phyloP scores from a whole-genome alignment of 2,329 filamentous ascomycete genomes.

The Cadophora luteo-olivacea region DNA sequence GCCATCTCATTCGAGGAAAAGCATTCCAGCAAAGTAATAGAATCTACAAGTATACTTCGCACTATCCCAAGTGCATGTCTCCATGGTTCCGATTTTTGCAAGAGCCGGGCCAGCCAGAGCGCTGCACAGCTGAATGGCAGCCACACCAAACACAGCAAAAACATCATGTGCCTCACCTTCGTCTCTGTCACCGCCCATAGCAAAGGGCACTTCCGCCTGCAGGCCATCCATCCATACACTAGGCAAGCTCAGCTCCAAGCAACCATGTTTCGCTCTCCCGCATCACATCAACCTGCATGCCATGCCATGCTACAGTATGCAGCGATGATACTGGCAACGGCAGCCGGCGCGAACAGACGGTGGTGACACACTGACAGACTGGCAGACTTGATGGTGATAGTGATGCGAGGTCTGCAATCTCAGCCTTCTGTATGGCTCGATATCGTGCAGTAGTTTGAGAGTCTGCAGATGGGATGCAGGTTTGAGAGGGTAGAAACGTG shows the following conservation, averaged over 20 bases:
- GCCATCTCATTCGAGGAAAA: neutral
- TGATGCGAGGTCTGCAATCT: neutral
- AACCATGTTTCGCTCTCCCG: neutral
- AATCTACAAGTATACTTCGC: neutral
- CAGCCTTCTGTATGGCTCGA: neutral
- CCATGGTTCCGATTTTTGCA: neutral
- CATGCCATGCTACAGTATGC: neutral
- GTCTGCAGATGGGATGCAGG: neutral
- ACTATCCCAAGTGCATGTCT: neutral
- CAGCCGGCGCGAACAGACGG: constrained; percentile 8
- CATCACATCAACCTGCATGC: neutral
- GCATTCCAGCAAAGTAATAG: neutral
- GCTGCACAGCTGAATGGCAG: neutral
- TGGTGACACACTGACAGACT: neutral
- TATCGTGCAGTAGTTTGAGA: neutral
- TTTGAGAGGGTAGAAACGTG: neutral
- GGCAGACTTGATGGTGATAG: neutral
- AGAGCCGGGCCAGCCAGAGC: neutral
- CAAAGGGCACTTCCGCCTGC: no score
- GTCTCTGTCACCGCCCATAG: neutral
- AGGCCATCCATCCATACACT: no score
- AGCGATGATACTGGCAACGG: constrained; percentile 3
- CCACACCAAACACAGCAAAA: constrained; percentile 12
- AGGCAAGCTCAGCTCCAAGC: neutral
- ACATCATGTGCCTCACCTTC: constrained; percentile 3